These are phyloP conservation scores for Russula emetica DNA, from an alignment of 768 basidiomycete species.

Conservation along the genomic window DNA sequence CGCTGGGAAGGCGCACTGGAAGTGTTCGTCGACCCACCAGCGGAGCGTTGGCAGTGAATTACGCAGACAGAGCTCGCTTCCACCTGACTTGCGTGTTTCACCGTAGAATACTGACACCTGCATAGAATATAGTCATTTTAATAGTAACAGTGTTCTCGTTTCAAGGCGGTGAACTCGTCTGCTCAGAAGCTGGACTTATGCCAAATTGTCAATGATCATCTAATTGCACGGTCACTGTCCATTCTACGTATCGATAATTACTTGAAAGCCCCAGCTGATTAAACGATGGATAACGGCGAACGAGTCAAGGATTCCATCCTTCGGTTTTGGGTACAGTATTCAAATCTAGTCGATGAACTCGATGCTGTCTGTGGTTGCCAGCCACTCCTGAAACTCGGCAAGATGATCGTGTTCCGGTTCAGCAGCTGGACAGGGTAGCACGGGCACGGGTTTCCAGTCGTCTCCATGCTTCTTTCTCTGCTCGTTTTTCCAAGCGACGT, in stretches of 20 bases:
- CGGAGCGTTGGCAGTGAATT: conserved; percentile 8
- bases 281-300: background rate
- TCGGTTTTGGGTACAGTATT: background rate
- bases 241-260: background rate
- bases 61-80: background rate
- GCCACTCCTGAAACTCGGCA: conserved; percentile 51
- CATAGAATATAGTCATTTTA: conserved; percentile 10
- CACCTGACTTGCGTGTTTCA: background rate
- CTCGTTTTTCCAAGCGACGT: conserved; percentile 13
- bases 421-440: background rate
- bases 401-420: conserved; percentile 44
- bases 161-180: background rate
- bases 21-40: conserved; percentile 51
- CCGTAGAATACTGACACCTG: background rate
- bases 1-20: conserved; percentile 56
- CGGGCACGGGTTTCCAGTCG: conserved; percentile 15
- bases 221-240: background rate
- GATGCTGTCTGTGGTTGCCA: conserved; percentile 23
- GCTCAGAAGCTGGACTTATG: background rate
- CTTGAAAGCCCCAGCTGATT: background rate
- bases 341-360: conserved; percentile 14
- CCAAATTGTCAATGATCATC: background rate
- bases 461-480: conserved; percentile 18
- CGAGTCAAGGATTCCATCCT: background rate
- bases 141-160: background rate